Evolutionary conservation across 177 flowering plant species (phyloP), one percentile per base, ranked within the genome.

Genomic region (Telopea speciosissima): DNA sequence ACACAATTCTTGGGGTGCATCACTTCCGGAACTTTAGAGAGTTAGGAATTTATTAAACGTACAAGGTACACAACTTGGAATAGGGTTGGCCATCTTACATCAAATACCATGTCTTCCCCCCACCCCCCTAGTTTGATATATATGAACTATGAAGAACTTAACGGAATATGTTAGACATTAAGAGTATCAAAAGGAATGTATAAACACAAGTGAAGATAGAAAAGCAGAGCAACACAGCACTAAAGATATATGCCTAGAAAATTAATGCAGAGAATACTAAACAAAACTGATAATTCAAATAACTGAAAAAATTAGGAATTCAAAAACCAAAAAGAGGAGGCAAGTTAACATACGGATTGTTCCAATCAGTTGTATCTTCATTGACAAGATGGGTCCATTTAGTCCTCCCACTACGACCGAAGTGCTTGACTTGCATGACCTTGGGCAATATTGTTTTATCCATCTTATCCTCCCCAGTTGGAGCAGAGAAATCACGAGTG

Each of bases 371-470:
- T 22, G 98, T 91, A 78, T 92, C 98, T 84, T 94, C 94, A 63
- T 88, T 85, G 78, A 93, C 98, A 76, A 93, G 97, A 81, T 93
- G 98, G 1, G 96, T 90, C 96, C 98, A 90, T 72, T 92, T 94
- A 3, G 97, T 90, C 82, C 98, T 87, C 70, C 98, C 98, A 80
- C 97, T 93, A 22, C 98, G 91, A 52, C 98, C 97, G 75, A 93
- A 93, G 83, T 93, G 98, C 81, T 92, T 92, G 70, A 92, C 96
- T 76, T 92, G 97, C 98, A 93, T 92, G 71, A 93, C 94, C 82
- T 91, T 91, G 1, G 97, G 98, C 79, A 93, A 78, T 69, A 88
- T 89, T 25, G 90, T 80, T 79, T 90, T 90, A 72, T 92, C 89
- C 91, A 93, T 80, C 82, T 85, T 90, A 79, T 93, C 98, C 67